A percentile compares a stretch with the other conserved stretches of the same genome.
Evolutionary conservation across 495 filamentous ascomycete species (phyloP).

Genomic region (Neurospora sp.): DNA sequence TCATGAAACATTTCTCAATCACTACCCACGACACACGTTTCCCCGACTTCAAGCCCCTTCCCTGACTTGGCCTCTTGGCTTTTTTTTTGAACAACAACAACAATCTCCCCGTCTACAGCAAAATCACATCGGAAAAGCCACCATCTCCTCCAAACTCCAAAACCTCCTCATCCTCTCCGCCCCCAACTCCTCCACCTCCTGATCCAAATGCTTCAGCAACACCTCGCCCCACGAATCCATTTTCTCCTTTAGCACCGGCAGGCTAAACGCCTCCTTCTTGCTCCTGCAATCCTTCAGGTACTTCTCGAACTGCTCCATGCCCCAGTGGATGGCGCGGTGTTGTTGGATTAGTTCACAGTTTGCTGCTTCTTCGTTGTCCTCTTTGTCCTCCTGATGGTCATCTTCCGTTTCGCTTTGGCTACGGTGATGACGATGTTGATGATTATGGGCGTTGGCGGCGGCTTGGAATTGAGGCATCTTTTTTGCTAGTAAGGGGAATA

Average conservation of each 20-base stretch:
- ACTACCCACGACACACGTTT: not conserved
- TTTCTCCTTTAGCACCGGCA: slow-evolving; percentile 54
- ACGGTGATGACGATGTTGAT: not conserved
- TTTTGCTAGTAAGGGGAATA: slow-evolving; percentile 67
- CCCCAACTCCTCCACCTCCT: slow-evolving; percentile 58
- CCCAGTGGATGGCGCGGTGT: slow-evolving; percentile 71
- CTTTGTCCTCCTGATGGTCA: not conserved
- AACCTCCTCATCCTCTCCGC: slow-evolving; percentile 84
- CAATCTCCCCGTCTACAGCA: not conserved
- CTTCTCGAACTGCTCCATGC: slow-evolving; percentile 59
- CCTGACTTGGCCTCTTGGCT: not conserved
- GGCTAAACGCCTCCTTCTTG: slow-evolving; percentile 58
- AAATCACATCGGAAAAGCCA: slow-evolving; percentile 53
- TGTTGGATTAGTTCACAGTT: slow-evolving; percentile 55
- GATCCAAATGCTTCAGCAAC: slow-evolving; percentile 61
- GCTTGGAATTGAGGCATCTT: slow-evolving; percentile 71
- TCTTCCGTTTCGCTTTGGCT: not conserved
- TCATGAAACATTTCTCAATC: not conserved
- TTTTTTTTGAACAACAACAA: too few relatives aligned
- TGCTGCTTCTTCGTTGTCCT: not conserved
- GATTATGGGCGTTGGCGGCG: not conserved
- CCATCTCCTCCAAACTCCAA: slow-evolving; percentile 72
- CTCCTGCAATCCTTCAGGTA: slow-evolving; percentile 56
- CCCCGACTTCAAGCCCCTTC: not conserved
- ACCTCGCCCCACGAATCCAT: slow-evolving; percentile 58